A percentile compares a stretch with the other conserved stretches of the same genome.
phyloP scores from a whole-genome alignment of 73 alveolate genomes.

The Tetrahymena borealis region DNA sequence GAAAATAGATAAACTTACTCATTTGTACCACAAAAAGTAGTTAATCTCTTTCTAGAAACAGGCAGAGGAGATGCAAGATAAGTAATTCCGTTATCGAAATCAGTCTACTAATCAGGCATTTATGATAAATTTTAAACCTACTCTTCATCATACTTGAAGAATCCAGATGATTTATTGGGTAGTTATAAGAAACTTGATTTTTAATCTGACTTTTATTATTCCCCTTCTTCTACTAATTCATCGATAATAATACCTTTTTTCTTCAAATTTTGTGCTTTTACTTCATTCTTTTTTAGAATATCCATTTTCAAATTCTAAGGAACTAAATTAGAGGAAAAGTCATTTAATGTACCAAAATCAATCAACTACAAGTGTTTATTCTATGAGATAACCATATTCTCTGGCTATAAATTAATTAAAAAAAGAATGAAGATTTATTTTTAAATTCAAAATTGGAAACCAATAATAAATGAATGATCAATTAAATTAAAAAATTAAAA shows the following conservation, averaged over 20 bases:
- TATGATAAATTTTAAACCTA: background rate
- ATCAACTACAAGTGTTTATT: background rate
- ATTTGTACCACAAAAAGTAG: background rate
- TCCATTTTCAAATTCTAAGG: background rate
- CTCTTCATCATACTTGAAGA: background rate
- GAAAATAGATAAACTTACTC: too few species aligned
- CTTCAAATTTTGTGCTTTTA: background rate
- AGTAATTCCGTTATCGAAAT: background rate
- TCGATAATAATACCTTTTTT: background rate
- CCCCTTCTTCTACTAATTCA: background rate
- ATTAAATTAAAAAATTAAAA: background rate
- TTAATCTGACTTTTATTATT: background rate
- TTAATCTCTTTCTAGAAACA: background rate
- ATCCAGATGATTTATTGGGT: background rate
- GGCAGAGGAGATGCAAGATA: background rate
- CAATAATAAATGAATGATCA: too few species aligned
- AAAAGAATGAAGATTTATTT: too few species aligned
- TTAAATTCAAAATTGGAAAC: too few species aligned
- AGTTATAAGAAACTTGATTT: background rate
- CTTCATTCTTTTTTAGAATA: background rate
- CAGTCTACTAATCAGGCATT: background rate
- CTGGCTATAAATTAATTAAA: background rate
- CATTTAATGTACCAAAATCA: background rate
- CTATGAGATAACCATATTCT: background rate
- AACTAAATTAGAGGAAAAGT: background rate